Conservation (phyloP, 352 stramenopile species). For the Phytopythium kandeliae region DNA sequence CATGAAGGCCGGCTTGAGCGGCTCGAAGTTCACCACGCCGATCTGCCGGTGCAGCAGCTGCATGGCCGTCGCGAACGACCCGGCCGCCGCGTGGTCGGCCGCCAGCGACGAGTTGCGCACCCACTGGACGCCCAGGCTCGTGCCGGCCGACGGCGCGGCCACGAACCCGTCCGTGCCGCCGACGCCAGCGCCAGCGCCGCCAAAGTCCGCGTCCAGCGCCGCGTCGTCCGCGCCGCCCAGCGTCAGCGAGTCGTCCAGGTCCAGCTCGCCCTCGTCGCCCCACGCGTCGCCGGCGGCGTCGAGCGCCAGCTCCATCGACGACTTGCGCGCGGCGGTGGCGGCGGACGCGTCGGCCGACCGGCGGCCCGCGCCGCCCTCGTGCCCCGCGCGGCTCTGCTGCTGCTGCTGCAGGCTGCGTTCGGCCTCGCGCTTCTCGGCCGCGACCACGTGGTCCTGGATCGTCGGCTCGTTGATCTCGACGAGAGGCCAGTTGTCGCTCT, state of each 20-base stretch:
- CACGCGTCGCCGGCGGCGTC: slow-evolving; percentile 71
- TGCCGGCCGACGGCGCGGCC: slow-evolving; percentile 86
- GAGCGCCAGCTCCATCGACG: slow-evolving; percentile 66
- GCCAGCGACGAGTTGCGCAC: slow-evolving; percentile 95
- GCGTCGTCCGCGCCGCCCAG: slow-evolving; percentile 31
- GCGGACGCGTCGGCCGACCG: slow-evolving; percentile 26
- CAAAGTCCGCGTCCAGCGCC: slow-evolving; percentile 53
- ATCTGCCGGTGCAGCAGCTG: slow-evolving; percentile 99
- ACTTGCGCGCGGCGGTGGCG: slow-evolving; percentile 29
- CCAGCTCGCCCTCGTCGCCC: slow-evolving; percentile 83
- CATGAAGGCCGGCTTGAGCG: slow-evolving; percentile 91
- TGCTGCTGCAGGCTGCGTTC: slow-evolving; percentile 67
- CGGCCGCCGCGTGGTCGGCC: slow-evolving; percentile 96
- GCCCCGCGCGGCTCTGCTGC: too few species aligned
- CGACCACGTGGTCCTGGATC: slow-evolving; percentile 77
- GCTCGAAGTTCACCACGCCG: slow-evolving; percentile 96
- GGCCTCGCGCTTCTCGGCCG: slow-evolving; percentile 73
- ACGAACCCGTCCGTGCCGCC: slow-evolving; percentile 73
- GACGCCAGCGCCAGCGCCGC: slow-evolving; percentile 12
- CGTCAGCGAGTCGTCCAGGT: slow-evolving; percentile 74
- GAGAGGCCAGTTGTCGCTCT: slow-evolving; percentile 97
- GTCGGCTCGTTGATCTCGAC: slow-evolving; percentile 92
- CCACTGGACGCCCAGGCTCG: slow-evolving; percentile 89
- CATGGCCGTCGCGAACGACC: slow-evolving; percentile 95
- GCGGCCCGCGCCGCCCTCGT: slow-evolving; percentile 15